A percentile compares a stretch with the other conserved stretches of the same genome.
These are phyloP conservation scores for Phyllostachys edulis DNA, from an alignment of 176 grass and related monocot genomes.

Conservation along the genomic window DNA sequence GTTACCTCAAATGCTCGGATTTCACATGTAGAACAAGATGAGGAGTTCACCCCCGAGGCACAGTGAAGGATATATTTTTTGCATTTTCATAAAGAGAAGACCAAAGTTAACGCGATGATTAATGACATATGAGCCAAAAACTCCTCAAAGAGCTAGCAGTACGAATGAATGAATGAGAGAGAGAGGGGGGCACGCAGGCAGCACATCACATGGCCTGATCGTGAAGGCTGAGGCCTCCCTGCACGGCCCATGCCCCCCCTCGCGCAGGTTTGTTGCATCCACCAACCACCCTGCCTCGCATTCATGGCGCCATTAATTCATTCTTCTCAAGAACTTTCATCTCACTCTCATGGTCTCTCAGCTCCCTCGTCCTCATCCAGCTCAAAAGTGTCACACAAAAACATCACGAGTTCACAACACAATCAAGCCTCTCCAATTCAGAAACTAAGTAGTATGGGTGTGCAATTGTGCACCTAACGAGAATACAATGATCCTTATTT, in stretches of 20 bases:
- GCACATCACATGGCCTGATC: constrained; percentile 30
- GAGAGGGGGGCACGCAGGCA: background rate
- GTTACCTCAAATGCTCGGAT: too few species aligned
- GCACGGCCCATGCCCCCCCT: background rate
- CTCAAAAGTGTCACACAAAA: background rate
- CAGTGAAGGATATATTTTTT: too few species aligned
- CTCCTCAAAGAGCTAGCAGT: too few species aligned
- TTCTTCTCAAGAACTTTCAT: background rate
- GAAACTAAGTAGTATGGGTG: background rate
- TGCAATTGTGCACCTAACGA: background rate
- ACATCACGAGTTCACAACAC: background rate
- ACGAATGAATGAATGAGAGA: too few species aligned
- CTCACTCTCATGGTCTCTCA: background rate
- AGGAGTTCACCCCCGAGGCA: too few species aligned
- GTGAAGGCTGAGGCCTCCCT: background rate
- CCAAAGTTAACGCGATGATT: too few species aligned
- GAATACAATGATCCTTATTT: too few species aligned
- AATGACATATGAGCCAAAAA: too few species aligned
- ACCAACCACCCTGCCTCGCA: background rate
- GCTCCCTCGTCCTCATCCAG: constrained; percentile 11
- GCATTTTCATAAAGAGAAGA: too few species aligned
- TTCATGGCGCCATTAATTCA: constrained; percentile 41
- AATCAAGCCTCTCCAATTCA: background rate
- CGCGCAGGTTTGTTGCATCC: background rate
- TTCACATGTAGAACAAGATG: too few species aligned